These are phyloP conservation scores for Wickerhamiella shivajii DNA, from an alignment of 805 yeast genomes.

Conservation along the genomic window DNA sequence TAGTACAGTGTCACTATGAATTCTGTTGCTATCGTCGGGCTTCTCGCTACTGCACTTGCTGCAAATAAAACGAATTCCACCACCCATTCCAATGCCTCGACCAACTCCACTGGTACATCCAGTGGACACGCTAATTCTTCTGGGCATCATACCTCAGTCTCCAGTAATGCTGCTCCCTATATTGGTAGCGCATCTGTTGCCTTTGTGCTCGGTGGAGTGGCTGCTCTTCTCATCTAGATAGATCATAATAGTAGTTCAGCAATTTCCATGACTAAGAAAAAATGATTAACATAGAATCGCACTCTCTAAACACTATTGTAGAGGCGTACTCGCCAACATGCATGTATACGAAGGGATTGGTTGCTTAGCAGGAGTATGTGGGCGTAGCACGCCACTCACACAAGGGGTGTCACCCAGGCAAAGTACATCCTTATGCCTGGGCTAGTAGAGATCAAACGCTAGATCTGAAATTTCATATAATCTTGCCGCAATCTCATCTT, in stretches of 20 bases:
- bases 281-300: neutral
- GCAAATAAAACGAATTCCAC: constrained; percentile 1
- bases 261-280: no score
- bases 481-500: neutral
- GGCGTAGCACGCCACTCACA: neutral
- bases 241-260: neutral
- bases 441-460: neutral
- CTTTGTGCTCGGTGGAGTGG: constrained; percentile 7
- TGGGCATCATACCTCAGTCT: no score
- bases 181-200: constrained; percentile 4
- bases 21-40: neutral
- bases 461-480: neutral
- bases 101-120: neutral
- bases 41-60: neutral
- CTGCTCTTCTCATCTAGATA: constrained; percentile 6
- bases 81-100: neutral
- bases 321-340: neutral
- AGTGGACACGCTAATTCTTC: constrained; percentile 2
- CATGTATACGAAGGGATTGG: neutral
- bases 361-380: neutral
- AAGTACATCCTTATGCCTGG: no score
- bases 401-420: neutral
- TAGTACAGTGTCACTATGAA: neutral
- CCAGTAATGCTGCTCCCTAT: constrained; percentile 3
- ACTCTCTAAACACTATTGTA: neutral